Conservation (phyloP, 2,329 filamentous ascomycete species). For the Bipolaris oryzae region DNA sequence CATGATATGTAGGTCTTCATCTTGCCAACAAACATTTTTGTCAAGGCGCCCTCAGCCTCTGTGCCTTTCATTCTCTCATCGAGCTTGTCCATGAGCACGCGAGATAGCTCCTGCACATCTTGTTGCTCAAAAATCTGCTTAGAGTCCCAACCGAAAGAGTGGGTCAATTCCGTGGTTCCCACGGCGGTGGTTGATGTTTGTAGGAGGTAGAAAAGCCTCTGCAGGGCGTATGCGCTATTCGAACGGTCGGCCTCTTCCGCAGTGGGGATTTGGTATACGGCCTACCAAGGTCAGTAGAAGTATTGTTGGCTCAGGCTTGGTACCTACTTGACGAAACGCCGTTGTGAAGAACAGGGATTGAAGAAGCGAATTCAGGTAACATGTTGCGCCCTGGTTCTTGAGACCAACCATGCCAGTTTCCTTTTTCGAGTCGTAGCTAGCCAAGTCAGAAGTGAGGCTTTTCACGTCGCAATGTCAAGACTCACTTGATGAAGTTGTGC, state of each 20-base stretch:
- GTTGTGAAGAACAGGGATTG: conserved; percentile 65
- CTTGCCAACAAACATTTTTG: conserved; percentile 93
- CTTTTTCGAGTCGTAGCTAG: conserved; percentile 92
- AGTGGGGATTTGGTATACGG: conserved; percentile 96
- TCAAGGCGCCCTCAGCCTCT: conserved; percentile 83
- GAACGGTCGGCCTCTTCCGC: conserved; percentile 77
- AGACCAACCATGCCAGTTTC: conserved; percentile 96
- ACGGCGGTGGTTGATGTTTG: conserved; percentile 86
- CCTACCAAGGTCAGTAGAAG: conserved; percentile 57
- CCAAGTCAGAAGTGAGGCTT: neutral
- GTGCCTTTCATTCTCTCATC: conserved; percentile 99
- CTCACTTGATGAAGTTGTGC: conserved; percentile 82
- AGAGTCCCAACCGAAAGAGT: conserved; percentile 98
- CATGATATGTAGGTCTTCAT: conserved; percentile 99
- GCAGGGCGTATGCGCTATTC: conserved; percentile 92
- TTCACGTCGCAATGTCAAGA: neutral
- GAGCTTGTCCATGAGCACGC: conserved; percentile 96
- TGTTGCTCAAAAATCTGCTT: conserved; percentile 98
- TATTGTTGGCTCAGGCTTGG: too few relatives aligned
- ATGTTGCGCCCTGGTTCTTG: conserved; percentile 88
- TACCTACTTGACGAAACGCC: conserved; percentile 82
- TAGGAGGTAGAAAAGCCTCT: conserved; percentile 91
- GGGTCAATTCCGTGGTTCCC: conserved; percentile 88
- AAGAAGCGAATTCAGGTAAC: conserved; percentile 59
- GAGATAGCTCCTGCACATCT: conserved; percentile 94